These are phyloP conservation scores for Microcyclosporella mali DNA, from an alignment of 2,329 filamentous ascomycete genomes.

Conservation along the genomic window DNA sequence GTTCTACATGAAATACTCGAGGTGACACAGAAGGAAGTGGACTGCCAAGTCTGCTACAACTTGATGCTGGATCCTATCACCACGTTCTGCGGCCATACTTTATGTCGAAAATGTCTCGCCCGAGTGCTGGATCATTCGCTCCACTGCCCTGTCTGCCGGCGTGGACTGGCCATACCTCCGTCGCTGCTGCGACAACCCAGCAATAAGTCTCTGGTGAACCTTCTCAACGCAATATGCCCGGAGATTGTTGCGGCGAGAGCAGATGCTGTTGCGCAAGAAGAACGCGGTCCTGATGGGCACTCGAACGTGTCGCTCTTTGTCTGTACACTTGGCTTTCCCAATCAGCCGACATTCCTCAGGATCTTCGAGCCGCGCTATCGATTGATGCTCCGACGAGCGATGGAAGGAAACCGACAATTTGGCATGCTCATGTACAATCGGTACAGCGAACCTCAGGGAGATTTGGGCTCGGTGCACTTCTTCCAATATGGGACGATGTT, in stretches of 20 bases:
- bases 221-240: constrained; percentile 65
- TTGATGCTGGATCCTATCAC: constrained; percentile 77
- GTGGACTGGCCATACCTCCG: constrained; percentile 51
- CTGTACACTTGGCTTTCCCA: constrained; percentile 73
- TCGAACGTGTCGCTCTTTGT: constrained; percentile 68
- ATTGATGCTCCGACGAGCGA: constrained; percentile 74
- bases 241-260: constrained; percentile 56
- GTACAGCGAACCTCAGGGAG: constrained; percentile 46
- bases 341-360: constrained; percentile 78
- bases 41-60: constrained; percentile 84
- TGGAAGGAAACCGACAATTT: constrained; percentile 69
- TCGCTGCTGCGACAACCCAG: constrained; percentile 45
- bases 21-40: constrained; percentile 61
- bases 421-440: constrained; percentile 75
- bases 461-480: constrained; percentile 52
- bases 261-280: constrained; percentile 52
- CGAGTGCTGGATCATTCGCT: constrained; percentile 70
- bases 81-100: constrained; percentile 81
- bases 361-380: constrained; percentile 91
- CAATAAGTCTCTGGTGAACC: constrained; percentile 57
- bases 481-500: constrained; percentile 72
- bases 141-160: constrained; percentile 75
- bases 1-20: constrained; percentile 57
- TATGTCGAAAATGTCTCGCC: constrained; percentile 73
- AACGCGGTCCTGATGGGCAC: constrained; percentile 49